Percentiles rank a stretch among this genome's conserved stretches.
Evolutionary conservation across 306 rosid genomes (phyloP).

Genomic region (Fragaria iinumae): DNA sequence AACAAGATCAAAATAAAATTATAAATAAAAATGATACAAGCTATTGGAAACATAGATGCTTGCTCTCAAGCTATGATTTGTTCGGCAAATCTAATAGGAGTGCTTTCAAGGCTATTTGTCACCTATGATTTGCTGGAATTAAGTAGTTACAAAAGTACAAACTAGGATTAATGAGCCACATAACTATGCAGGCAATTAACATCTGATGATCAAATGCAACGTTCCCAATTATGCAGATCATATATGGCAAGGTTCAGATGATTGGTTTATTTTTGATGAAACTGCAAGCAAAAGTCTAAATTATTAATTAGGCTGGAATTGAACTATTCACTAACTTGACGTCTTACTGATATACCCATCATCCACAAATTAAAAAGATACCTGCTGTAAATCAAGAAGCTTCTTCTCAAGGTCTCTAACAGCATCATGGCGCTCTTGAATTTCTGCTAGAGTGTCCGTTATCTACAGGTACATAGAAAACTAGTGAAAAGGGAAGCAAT

Average conservation of each 20-base stretch:
- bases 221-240: background rate
- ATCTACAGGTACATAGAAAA: constrained; percentile 43
- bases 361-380: constrained; percentile 26
- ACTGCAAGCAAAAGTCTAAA: background rate
- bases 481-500: background rate
- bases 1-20: background rate
- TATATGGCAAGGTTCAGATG: background rate
- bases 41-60: constrained; percentile 60
- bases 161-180: background rate
- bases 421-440: constrained; percentile 93
- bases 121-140: background rate
- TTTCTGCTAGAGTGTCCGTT: constrained; percentile 87
- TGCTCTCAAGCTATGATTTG: background rate
- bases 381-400: constrained; percentile 91
- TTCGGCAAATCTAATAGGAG: background rate
- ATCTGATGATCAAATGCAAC: background rate
- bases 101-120: background rate
- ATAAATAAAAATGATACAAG: constrained; percentile 8
- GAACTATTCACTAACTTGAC: background rate
- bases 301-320: background rate
- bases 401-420: constrained; percentile 88
- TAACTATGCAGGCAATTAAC: background rate
- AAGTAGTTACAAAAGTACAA: background rate
- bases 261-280: background rate
- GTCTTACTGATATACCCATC: background rate